Base-by-base conservation (phyloP, 257 asterid genomes). In the Rehmannia glutinosa region DNA sequence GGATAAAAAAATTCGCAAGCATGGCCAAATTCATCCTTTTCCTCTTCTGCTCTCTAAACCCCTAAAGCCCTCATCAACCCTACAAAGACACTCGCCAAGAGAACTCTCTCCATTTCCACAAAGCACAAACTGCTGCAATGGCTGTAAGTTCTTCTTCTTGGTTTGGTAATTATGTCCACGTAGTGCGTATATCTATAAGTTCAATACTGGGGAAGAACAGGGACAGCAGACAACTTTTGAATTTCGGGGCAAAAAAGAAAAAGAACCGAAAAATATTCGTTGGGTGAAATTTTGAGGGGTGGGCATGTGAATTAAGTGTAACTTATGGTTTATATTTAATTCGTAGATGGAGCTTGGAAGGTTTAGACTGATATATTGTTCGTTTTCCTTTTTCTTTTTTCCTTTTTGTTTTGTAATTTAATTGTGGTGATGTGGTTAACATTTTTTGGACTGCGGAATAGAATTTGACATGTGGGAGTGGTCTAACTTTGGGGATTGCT, bases 81-180 rank as follows among this genome's bases (percentile, higher is more conserved):
- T 25, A 4, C 3, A 2, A 28, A 54, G 61, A n/a, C 9, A 8
- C 16, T 54, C 42, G 41, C 61, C 7, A 50, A 21, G 32, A n/a
- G n/a, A n/a, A 21, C 30, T 8, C 21, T 47, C 27, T 53, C 35
- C 58, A 52, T 52, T 10, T 24, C 36, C 35, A 52, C 15, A 41
- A 17, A 7, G 8, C 1, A 36, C 2, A 7, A 41, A 6, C 49
- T 27, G 21, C 42, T 54, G 61, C 42, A 7, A 54, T 54, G 62
- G 62, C 62, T 54, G 62, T 54, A 54, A 54, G 62, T 54, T 54
- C 39, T 54, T 55, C 43, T 42, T 30, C 17, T 28, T 55, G n/a
- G 2, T 55, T 55, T 27, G 10, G n/a, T 27, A n/a, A 4, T 54
- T 25, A 13, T n/a, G 33, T 53, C 11, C n/a, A 24, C 5, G 6